Conservation (phyloP, 345 rosid species). For the Jatropha curcas region DNA sequence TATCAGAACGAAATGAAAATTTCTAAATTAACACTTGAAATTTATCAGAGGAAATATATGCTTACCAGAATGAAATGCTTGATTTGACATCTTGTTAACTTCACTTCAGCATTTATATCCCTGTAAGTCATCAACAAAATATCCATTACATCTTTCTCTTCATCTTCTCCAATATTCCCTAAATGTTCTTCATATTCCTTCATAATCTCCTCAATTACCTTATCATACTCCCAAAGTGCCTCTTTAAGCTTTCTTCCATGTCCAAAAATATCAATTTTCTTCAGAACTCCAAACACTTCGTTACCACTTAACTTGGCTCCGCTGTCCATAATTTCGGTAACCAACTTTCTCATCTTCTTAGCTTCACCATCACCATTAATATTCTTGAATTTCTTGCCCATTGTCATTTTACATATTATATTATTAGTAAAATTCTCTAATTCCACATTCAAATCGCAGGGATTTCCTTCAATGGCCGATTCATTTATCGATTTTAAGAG, state of each 20-base stretch:
- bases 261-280: conserved; percentile 40
- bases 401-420: conserved; percentile 52
- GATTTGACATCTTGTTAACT: conserved; percentile 54
- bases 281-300: conserved; percentile 45
- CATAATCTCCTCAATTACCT: conserved; percentile 37
- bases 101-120: conserved; percentile 51
- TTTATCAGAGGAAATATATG: background rate
- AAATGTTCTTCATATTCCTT: conserved; percentile 36
- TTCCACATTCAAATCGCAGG: conserved; percentile 16
- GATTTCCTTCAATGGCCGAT: background rate
- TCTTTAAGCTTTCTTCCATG: conserved; percentile 38
- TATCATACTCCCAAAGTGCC: conserved; percentile 36
- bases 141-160: conserved; percentile 43
- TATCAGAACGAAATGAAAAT: no score
- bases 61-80: conserved; percentile 66
- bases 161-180: background rate
- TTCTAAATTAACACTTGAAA: no score
- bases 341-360: conserved; percentile 45
- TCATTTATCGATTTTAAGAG: background rate
- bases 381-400: conserved; percentile 48
- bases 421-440: conserved; percentile 35
- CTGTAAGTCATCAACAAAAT: conserved; percentile 39
- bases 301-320: conserved; percentile 38
- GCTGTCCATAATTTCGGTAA: conserved; percentile 30
- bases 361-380: conserved; percentile 22